These are phyloP conservation scores for Scorias spongiosa DNA, from an alignment of 2,329 filamentous ascomycete genomes.

Conservation along the genomic window DNA sequence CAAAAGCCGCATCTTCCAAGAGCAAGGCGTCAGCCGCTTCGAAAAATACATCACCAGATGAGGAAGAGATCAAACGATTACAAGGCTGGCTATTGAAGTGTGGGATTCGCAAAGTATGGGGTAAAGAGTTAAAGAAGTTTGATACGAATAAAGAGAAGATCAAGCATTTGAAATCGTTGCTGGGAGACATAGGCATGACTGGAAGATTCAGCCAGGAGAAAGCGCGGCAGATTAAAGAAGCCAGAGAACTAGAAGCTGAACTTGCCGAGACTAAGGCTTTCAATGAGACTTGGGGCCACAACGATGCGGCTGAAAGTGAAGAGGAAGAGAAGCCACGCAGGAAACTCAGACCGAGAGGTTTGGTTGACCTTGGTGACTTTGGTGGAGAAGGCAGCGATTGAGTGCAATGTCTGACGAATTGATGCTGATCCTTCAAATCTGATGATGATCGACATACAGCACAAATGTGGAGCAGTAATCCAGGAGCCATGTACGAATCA, in stretches of 20 bases:
- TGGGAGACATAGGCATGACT: conserved; percentile 72
- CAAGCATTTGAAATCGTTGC: conserved; percentile 60
- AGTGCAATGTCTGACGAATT: background rate
- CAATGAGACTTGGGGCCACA: conserved; percentile 57
- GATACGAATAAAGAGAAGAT: conserved; percentile 67
- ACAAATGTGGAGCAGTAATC: no score
- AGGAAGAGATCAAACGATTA: conserved; percentile 72
- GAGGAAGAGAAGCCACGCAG: conserved; percentile 4
- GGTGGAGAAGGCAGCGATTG: conserved; percentile 18
- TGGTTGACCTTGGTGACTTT: conserved; percentile 23
- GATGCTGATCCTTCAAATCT: no score
- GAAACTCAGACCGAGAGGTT: conserved; percentile 15
- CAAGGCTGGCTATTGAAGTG: conserved; percentile 81
- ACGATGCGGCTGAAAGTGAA: conserved; percentile 5
- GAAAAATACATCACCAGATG: conserved; percentile 41
- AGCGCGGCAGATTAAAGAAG: conserved; percentile 74
- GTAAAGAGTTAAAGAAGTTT: conserved; percentile 62
- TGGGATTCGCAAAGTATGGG: conserved; percentile 85
- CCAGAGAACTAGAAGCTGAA: conserved; percentile 69
- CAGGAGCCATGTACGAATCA: no score
- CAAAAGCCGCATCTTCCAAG: conserved; percentile 10
- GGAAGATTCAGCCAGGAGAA: conserved; percentile 76
- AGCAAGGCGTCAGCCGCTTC: background rate
- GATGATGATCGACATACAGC: no score
- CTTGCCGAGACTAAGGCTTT: conserved; percentile 74